Evolutionary conservation across 2,329 filamentous ascomycete genomes (phyloP), one percentile per base, ranked within the genome.

Genomic region (Cladophialophora yegresii): DNA sequence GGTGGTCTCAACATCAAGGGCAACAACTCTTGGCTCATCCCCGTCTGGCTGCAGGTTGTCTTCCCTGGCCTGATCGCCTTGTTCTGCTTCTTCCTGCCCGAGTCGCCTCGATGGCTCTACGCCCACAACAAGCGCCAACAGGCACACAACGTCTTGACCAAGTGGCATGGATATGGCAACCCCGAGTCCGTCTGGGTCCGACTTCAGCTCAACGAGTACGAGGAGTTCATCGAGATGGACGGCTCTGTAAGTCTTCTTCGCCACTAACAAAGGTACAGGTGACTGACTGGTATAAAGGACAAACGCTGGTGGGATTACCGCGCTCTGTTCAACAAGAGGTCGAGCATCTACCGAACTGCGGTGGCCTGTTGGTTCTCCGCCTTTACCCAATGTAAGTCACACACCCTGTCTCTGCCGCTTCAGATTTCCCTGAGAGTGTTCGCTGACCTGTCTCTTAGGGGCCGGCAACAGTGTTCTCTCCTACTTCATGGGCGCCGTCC

Each of bases 21-120:
- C 51, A 78, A 78, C 36, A 71, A 71, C 45, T 81, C 84, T 0
- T 89, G 87, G 87, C 77, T 83, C 28, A 80, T 86, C 20, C 87
- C 87, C 0, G 80, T 86, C 7, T 77, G 84, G 69, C 74, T 84
- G 1, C 84, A 86, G 69, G 74, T 80, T 28, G 77, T 79, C 3
- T 77, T 81, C 28, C 76, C 76, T 33, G 73, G 74, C 0, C 68
- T 87, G 8, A 82, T 86, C 47, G 77, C 82, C 49, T 49, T 79
- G 32, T 75, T 80, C 23, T 77, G 82, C 3, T 85, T 80, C 62
- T 80, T 86, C 67, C 76, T 88, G 0, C 86, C 87, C 0, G 86
- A 89, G 70, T 86, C 83, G 2, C 87, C 87, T 1, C 76, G 86
- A 62, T 88, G 85, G 85, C 77, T 87, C 23, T 84, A 86, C 62